Evolutionary conservation across 1,284 basidiomycete species (phyloP).

Genomic region (Sanghuangporus sanghuang): DNA sequence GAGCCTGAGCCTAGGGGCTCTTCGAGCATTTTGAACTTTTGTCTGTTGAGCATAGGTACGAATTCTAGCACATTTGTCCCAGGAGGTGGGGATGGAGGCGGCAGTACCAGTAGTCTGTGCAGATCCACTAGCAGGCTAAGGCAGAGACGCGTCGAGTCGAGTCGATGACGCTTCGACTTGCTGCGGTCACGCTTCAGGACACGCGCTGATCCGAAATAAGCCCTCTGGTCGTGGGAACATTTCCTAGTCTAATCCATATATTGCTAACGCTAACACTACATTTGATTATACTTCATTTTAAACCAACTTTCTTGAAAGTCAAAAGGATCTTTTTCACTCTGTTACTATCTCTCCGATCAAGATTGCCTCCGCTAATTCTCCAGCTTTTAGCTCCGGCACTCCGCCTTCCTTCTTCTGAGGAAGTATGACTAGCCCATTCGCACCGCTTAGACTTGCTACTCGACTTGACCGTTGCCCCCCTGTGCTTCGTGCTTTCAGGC

Average conservation of each 20-base stretch:
- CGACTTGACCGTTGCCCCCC: constrained; percentile 83
- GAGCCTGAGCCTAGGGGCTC: constrained; percentile 30
- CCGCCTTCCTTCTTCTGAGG: constrained; percentile 41
- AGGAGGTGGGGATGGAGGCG: no score
- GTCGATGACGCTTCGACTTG: background rate
- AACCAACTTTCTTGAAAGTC: background rate
- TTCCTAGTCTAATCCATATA: background rate
- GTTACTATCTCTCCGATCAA: constrained; percentile 62
- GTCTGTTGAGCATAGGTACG: background rate
- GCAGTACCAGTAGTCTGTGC: background rate
- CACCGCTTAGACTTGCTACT: constrained; percentile 70
- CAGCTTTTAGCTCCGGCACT: constrained; percentile 40
- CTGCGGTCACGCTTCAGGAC: background rate
- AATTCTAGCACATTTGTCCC: background rate
- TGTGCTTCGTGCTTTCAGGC: constrained; percentile 67
- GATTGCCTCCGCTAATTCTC: constrained; percentile 52
- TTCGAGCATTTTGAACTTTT: background rate
- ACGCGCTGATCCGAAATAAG: background rate
- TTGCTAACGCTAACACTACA: no score
- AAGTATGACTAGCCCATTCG: constrained; percentile 72
- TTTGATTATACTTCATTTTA: background rate
- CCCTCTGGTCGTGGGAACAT: background rate
- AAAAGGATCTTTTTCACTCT: constrained; percentile 11
- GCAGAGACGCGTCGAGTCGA: background rate
- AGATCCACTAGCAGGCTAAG: background rate